Evolutionary conservation across 768 basidiomycete species (phyloP).

Genomic region (Mycena indigotica): DNA sequence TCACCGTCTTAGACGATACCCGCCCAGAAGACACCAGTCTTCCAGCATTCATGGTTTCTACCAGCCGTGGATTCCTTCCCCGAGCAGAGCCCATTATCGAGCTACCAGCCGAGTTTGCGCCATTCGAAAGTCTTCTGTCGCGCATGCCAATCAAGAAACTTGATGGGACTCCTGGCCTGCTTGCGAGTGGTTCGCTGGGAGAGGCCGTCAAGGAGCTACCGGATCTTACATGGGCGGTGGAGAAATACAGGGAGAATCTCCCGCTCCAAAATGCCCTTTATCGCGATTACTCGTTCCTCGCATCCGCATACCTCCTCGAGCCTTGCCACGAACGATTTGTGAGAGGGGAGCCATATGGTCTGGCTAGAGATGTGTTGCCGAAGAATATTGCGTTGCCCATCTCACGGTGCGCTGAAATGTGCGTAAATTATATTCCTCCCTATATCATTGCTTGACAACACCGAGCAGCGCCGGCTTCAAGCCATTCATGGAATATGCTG

Average conservation of each 20-base stretch:
- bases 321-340: conserved; percentile 30
- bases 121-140: conserved; percentile 30
- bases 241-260: conserved; percentile 25
- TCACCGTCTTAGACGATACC: conserved; percentile 19
- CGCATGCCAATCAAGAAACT: conserved; percentile 34
- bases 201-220: conserved; percentile 32
- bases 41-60: conserved; percentile 28
- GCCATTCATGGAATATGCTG: conserved; percentile 37
- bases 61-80: conserved; percentile 28
- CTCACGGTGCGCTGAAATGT: conserved; percentile 28
- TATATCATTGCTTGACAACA: neutral
- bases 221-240: conserved; percentile 25
- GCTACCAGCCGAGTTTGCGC: conserved; percentile 29
- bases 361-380: conserved; percentile 30
- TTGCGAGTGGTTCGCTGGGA: conserved; percentile 29
- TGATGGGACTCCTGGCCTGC: conserved; percentile 32
- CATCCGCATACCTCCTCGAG: conserved; percentile 35
- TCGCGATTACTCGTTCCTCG: conserved; percentile 32
- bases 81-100: conserved; percentile 29
- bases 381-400: conserved; percentile 30
- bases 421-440: conserved; percentile 2
- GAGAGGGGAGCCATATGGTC: conserved; percentile 29
- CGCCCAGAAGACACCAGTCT: conserved; percentile 19
- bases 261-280: conserved; percentile 30
- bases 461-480: conserved; percentile 26